Evolutionary conservation across 805 yeast genomes (phyloP), one percentile per base, ranked within the genome.

Genomic region (Hemisphaericaspora nanyangensis): DNA sequence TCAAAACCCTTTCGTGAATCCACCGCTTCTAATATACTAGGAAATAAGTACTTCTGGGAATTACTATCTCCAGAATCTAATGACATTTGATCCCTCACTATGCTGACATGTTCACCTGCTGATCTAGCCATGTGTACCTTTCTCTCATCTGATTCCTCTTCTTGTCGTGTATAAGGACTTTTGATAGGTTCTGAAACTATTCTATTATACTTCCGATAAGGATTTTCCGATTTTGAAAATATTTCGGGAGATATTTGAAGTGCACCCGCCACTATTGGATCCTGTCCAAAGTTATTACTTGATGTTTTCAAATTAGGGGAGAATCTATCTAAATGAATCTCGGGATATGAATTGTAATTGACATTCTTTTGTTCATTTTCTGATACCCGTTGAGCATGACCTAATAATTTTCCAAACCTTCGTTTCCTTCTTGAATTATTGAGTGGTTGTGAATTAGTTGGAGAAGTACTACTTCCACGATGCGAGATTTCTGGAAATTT

Each of bases 351-450:
- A n/a, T n/a, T n/a, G n/a, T n/a, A n/a, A n/a, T n/a, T n/a, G n/a
- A n/a, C n/a, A n/a, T n/a, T n/a, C n/a, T n/a, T n/a, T n/a, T n/a
- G n/a, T n/a, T n/a, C n/a, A n/a, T 42, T 18, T 26, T 55, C 55
- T 16, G 26, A 22, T 2, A 73, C 63, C 35, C 81, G 53, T 46
- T 72, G 66, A 1, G 80, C 80, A 8, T 79, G 79, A 2, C 81
- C 81, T 29, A 76, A 45, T 3, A 52, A 38, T 40, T 53, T 58
- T 5, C 65, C 64, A 37, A 67, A 63, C 25, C 74, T 56, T 41
- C 68, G 60, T 34, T 68, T 51, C 34, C 65, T 42, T 39, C 55
- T 60, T 6, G 37, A 25, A 8, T 19, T 31, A 24, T 38, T 24
- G 28, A 17, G 31, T 27, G 35, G 34, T 34, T 22, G 17, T n/a